Evolutionary conservation across 164 flowering plant species (phyloP), one percentile per base, ranked within the genome.

Genomic region (Malania oleifera): DNA sequence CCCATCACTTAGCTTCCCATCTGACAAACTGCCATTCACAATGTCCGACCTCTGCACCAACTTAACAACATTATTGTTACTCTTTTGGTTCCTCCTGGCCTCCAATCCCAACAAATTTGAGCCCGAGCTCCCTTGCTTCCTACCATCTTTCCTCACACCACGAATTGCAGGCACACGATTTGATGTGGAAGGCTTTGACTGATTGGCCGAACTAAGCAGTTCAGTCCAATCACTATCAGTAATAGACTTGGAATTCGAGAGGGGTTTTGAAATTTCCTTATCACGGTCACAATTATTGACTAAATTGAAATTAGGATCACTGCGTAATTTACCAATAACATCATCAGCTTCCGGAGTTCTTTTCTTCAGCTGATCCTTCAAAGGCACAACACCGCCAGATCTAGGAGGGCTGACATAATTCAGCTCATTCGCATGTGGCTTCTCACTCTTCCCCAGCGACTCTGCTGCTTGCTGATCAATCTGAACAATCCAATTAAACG

Each of bases 381-480:
- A 54, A 24, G 98, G 76, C 56, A 83, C 76, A 46, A 27, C 44
- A 7, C 71, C 71, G 17, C 67, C 75, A 1, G 67, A 17, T 69
- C 60, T 87, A 1, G 70, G 15, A 1, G 76, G 67, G 14, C 40
- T 44, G 12, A 57, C 73, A 8, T 60, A 10, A 41, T 60, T 54
- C 3, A 60, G 39, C 2, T 66, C 80, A 48, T 74, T 83, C 0
- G 76, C 63, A 54, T 40, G 69, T 40, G 67, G 68, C 62, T 39
- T 75, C 52, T 93, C 95, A 31, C 70, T 66, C 77, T 87, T 87
- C 8, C 75, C 46, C 5, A 93, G 82, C 50, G 96, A 86, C 48
- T 87, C 96, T 22, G 96, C 97, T 31, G 98, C 98, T 86, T 84
- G 90, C 72, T 89, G 96, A 62, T 93, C 97, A 60, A 93, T 87